Conservation (phyloP, 176 grass and related monocot species). For the Alloteropsis semialata region DNA sequence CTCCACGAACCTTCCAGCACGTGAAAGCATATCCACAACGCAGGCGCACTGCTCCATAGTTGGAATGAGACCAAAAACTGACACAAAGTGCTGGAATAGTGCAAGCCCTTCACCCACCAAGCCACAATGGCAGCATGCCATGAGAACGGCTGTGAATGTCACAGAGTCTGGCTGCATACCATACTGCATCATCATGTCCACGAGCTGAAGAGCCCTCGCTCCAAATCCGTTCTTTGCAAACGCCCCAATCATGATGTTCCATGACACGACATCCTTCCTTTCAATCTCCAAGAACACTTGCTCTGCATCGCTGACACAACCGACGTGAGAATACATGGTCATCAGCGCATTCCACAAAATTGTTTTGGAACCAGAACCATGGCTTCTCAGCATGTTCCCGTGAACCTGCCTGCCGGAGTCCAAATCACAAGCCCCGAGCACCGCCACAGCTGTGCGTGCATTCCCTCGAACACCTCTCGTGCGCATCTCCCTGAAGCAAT, state of each 20-base stretch:
- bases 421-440: conserved; percentile 49
- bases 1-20: conserved; percentile 63
- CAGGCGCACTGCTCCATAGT: conserved; percentile 64
- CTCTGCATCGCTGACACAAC: conserved; percentile 41
- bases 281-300: conserved; percentile 54
- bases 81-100: conserved; percentile 45
- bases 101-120: conserved; percentile 50
- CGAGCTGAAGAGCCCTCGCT: conserved; percentile 42
- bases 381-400: conserved; percentile 26
- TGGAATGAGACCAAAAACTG: conserved; percentile 10
- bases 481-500: conserved; percentile 54
- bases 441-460: conserved; percentile 36
- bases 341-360: conserved; percentile 55
- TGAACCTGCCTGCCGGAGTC: conserved; percentile 65
- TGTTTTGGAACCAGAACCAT: background rate
- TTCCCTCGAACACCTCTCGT: conserved; percentile 42
- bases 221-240: conserved; percentile 58
- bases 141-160: conserved; percentile 55
- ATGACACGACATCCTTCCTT: conserved; percentile 49
- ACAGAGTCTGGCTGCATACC: conserved; percentile 40
- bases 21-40: conserved; percentile 65
- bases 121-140: conserved; percentile 67
- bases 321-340: conserved; percentile 56
- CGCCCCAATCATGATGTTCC: conserved; percentile 66
- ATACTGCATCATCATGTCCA: conserved; percentile 29